Evolutionary conservation across 2,329 filamentous ascomycete genomes (phyloP), one percentile per base, ranked within the genome.

Genomic region (Dryadomyces quercivorus): DNA sequence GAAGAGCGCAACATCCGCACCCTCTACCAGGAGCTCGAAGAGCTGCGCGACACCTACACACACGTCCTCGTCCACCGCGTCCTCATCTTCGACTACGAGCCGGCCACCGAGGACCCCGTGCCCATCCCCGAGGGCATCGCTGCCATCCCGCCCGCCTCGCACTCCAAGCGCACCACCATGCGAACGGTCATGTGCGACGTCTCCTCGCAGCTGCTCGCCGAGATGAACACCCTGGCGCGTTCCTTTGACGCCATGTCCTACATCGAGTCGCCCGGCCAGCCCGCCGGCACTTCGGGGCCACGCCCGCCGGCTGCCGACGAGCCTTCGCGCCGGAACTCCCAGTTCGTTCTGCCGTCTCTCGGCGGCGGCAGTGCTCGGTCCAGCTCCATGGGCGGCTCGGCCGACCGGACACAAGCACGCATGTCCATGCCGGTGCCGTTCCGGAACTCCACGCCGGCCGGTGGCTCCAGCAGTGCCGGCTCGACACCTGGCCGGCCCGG

Each of bases 101-200:
- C 73, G 16, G 68, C 72, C 1, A 64, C 70, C 46, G 72, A 76
- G 50, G 71, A 70, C 15, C 70, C 74, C 2, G 70, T 80, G 16
- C 75, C 76, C 21, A 72, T 85, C 47, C 79, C 81, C 2, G 81
- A 89, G 60, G 86, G 84, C 50, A 78, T 93, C 44, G 73, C 84
- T 48, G 75, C 81, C 43, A 79, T 95, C 26, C 90, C 89, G 16
- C 80, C 84, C 0, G 72, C 73, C 20, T 77, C 84, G 55, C 73
- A 81, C 31, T 86, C 83, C 48, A 87, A 83, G 63, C 78, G 81
- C 50, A 93, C 89, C 2, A 93, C 89, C 1, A 83, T 91, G 66
- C 88, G 87, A 69, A 87, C 85, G 0, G 76, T 87, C 63, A 84
- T 92, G 79, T 89, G 86, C 63, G 84, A 89, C 65, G 78, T 91